Evolutionary conservation across 495 filamentous ascomycete species (phyloP), one percentile per base, ranked within the genome.

Genomic region (Penicillium coprophilum): DNA sequence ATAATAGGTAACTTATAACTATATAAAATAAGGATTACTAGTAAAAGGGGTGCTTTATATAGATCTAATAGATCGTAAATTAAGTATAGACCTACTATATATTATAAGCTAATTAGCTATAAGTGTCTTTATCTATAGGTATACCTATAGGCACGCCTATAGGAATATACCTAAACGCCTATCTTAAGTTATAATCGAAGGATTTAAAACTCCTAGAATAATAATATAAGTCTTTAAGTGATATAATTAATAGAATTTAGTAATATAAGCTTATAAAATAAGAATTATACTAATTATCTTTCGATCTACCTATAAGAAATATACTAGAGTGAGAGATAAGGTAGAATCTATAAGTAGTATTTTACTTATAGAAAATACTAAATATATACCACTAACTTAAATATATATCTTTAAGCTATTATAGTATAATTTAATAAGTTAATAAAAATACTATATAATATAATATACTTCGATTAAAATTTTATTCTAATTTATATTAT

Each of bases 211-310:
- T 43, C 19, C 10, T 12, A 43, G 20, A 43, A 43, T 43, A 43
- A 43, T 47, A 47, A 47, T 31, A 47, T 47, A 47, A 47, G 45
- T 31, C 30, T 47, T 47, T 47, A 2, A 43, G 19, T 43, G 10
- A 23, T 43, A 43, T 21, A 47, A 47, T 31, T n/a, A 8, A 30
- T 31, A 28, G 24, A 47, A 32, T 47, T 47, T 47, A 47, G 24
- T 47, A 17, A 47, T 47, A 47, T 47, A 47, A 47, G 24, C 45
- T 32, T 30, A 31, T 47, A 47, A 17, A 47, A 30, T 47, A 47
- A 47, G 4, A 47, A 31, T 30, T 30, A 47, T 47, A 46, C 27
- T 46, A 24, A 46, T 46, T 13, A 21, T 43, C 40, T 44, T 44
- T 44, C 17, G 17, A 44, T 44, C 40, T 44, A 44, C 40, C 11